These are phyloP conservation scores for Cutaneotrichosporon arboriforme DNA, from an alignment of 1,284 basidiomycete species.

Conservation along the genomic window DNA sequence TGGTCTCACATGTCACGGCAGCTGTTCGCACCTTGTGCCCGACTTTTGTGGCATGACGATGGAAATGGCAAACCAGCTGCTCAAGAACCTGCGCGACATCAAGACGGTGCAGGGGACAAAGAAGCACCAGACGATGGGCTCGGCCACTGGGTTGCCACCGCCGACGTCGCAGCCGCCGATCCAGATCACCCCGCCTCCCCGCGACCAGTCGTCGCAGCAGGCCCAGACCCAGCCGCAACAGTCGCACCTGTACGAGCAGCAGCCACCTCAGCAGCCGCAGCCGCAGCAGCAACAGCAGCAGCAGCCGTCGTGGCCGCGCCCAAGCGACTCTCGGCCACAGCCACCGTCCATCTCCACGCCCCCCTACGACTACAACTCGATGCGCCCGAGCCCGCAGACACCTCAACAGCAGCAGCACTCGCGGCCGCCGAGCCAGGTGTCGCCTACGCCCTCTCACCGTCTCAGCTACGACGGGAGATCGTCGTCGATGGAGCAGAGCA, in stretches of 20 bases:
- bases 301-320: slow-evolving; percentile 12
- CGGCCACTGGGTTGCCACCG: slow-evolving; percentile 17
- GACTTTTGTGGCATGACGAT: slow-evolving; percentile 99
- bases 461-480: slow-evolving; percentile 11
- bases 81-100: slow-evolving; percentile 76
- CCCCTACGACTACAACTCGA: too few relatives aligned
- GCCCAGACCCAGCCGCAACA: slow-evolving; percentile 16
- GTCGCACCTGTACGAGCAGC: slow-evolving; percentile 8
- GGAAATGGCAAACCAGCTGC: slow-evolving; percentile 93
- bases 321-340: slow-evolving; percentile 4
- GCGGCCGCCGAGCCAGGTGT: slow-evolving; percentile 44
- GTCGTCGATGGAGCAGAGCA: not conserved
- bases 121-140: slow-evolving; percentile 16
- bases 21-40: slow-evolving; percentile 95
- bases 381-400: not conserved
- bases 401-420: not conserved
- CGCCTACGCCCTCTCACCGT: not conserved
- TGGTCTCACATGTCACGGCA: slow-evolving; percentile 92
- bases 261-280: slow-evolving; percentile 12
- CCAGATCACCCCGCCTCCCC: slow-evolving; percentile 12
- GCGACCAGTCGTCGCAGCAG: slow-evolving; percentile 18
- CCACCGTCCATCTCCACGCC: slow-evolving; percentile 43
- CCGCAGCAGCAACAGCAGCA: slow-evolving; percentile 12
- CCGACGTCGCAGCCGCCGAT: slow-evolving; percentile 20
- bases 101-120: slow-evolving; percentile 53